Evolutionary conservation across 83 land plant genomes (phyloP).

Genomic region (Picea mariana): DNA sequence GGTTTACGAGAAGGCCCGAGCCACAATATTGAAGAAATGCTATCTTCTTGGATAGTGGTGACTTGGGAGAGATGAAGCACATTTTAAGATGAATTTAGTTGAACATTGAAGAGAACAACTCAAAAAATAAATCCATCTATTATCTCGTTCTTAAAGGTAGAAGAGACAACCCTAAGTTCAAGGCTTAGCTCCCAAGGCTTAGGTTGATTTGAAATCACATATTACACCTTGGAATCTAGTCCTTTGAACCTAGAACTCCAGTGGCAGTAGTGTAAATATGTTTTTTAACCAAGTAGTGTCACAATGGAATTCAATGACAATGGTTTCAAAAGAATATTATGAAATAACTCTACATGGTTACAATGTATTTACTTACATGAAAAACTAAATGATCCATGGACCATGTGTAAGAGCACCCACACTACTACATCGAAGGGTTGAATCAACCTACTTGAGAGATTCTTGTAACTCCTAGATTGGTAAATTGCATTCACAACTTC

Average conservation of each 20-base stretch:
- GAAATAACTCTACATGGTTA: constrained; percentile 3
- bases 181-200: not conserved
- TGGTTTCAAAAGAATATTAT: constrained; percentile 7
- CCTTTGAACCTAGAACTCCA: not conserved
- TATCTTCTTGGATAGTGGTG: not conserved
- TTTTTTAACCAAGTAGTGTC: not conserved
- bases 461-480: not conserved
- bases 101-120: not conserved
- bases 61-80: not conserved
- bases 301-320: not conserved
- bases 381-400: not conserved
- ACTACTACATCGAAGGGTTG: not conserved
- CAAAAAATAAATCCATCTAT: not conserved
- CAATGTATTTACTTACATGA: constrained; percentile 14
- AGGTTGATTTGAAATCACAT: not conserved
- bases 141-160: not conserved
- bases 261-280: not conserved
- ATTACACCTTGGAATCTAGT: not conserved
- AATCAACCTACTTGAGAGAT: not conserved
- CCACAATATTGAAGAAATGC: not conserved
- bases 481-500: not conserved
- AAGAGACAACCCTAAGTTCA: not conserved
- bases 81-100: not conserved
- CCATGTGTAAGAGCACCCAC: constrained; percentile 11
- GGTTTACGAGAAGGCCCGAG: not conserved